Evolutionary conservation across 441 rosid species (phyloP).

Genomic region (Daphne laureola): DNA sequence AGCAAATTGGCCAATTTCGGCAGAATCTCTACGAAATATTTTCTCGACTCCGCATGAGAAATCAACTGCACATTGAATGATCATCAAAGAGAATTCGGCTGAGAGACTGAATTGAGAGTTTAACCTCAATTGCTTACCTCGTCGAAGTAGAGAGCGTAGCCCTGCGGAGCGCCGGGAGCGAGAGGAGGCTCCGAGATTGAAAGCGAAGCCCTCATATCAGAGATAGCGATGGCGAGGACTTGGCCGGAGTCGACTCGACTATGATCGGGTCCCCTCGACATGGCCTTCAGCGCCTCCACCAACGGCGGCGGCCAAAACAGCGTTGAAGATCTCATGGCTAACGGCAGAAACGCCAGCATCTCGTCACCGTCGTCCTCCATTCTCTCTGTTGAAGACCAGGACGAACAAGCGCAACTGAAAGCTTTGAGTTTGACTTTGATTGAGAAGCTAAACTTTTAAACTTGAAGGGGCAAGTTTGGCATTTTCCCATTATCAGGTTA

Average conservation of each 20-base stretch:
- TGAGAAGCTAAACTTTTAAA: too few species aligned
- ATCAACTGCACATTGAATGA: slow-evolving; percentile 35
- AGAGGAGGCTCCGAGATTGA: slow-evolving; percentile 34
- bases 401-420: too few species aligned
- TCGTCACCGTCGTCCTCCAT: slow-evolving; percentile 47
- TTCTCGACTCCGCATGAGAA: slow-evolving; percentile 34
- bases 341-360: slow-evolving; percentile 44
- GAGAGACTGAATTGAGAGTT: too few species aligned
- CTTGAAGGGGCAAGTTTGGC: too few species aligned
- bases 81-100: background rate
- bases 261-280: slow-evolving; percentile 49
- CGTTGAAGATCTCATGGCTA: slow-evolving; percentile 40
- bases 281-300: slow-evolving; percentile 46
- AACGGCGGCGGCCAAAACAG: slow-evolving; percentile 60
- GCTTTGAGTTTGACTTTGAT: too few species aligned
- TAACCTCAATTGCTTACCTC: slow-evolving; percentile 29
- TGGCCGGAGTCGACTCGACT: slow-evolving; percentile 61
- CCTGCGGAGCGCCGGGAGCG: slow-evolving; percentile 38
- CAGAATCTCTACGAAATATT: slow-evolving; percentile 59
- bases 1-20: slow-evolving; percentile 63
- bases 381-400: background rate
- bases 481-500: too few species aligned
- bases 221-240: slow-evolving; percentile 42
- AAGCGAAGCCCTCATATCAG: slow-evolving; percentile 45
- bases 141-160: slow-evolving; percentile 71